Evolutionary conservation across 805 yeast species (phyloP).

Genomic region (Monosporozyma servazzii): DNA sequence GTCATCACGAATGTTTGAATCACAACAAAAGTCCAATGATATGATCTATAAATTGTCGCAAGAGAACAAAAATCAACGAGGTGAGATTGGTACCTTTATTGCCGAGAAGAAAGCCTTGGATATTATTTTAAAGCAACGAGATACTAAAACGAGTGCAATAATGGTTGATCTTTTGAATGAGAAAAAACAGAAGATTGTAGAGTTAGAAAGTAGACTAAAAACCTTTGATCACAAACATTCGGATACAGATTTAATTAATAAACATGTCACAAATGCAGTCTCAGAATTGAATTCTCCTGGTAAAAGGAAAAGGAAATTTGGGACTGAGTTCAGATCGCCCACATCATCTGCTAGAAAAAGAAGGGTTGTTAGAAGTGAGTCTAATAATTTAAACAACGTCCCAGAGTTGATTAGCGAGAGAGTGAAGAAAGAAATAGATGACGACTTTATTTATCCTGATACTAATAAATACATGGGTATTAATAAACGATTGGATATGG

Average conservation of each 20-base stretch:
- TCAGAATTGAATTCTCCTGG: slow-evolving; percentile 21
- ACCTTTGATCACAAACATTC: not conserved
- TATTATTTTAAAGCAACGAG: slow-evolving; percentile 14
- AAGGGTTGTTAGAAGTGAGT: not conserved
- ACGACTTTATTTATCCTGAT: slow-evolving; percentile 11
- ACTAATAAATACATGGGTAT: slow-evolving; percentile 21
- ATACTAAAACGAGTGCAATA: slow-evolving; percentile 15
- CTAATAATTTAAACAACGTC: not conserved
- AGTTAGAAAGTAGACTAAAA: slow-evolving; percentile 10
- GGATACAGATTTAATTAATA: slow-evolving; percentile 16
- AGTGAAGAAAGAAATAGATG: not conserved
- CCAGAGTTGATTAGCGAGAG: not conserved
- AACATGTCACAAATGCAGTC: slow-evolving; percentile 12
- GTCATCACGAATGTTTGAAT: slow-evolving; percentile 12
- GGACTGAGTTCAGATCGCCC: not conserved
- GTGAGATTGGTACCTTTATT: slow-evolving; percentile 2
- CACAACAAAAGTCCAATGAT: slow-evolving; percentile 11
- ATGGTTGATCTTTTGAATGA: slow-evolving; percentile 20
- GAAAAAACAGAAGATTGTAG: slow-evolving; percentile 19
- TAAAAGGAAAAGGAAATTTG: slow-evolving; percentile 9
- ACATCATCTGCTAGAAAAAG: not conserved
- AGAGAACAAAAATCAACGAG: not conserved
- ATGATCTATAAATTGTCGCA: not conserved
- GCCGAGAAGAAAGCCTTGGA: slow-evolving; percentile 11
- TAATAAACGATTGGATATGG: slow-evolving; percentile 2